Base-by-base conservation (phyloP, 768 basidiomycete genomes). In the Lentinula lateritia region DNA sequence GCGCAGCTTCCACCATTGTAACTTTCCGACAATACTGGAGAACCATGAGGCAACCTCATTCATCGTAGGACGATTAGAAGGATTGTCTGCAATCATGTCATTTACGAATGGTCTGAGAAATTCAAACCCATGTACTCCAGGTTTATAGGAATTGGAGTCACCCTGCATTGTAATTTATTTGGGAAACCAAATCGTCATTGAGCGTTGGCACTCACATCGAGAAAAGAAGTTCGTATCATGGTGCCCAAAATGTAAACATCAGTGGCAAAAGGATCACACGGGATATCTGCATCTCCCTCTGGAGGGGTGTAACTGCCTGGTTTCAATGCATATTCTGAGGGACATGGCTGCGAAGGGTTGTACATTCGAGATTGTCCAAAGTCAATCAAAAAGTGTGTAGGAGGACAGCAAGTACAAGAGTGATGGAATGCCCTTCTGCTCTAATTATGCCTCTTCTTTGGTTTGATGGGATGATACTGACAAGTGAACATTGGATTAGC, bases 171-270 rank as follows among this genome's bases (percentile, higher is more conserved):
- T 2, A 41, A 13, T 8, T 45, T 5, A 10, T 20, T 16, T 34
- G 18, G 35, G 20, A 46, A 38, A 2, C 50, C 0, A 4, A 35
- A 2, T 23, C 16, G 9, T 36, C 12, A 39, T 6, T 34, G 23
- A 50, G 12, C 7, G 7, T 23, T 5, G 36, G 36, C 10, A 43
- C 55, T 13, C 18, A 66, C 64, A 10, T 58, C 18, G 18, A 67
- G 50, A 50, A 65, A 62, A 12, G 63, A 28, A 35, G 52, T 13
- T 35, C 60, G 28, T 4, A 79, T 69, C 12, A 74, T 28, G 45
- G 78, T 80, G 0, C 80, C 80, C 0, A 81, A 61, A 34, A 74
- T 74, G 61, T 78, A 83, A 1, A 82, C 67, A 38, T 83, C 81
- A 0, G 74, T 75, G 0, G 74, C 67, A 48, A 82, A 83, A 0